Evolutionary conservation across 179 eudicot species (phyloP), one percentile per base, ranked within the genome.

Genomic region (Camellia oleifera): DNA sequence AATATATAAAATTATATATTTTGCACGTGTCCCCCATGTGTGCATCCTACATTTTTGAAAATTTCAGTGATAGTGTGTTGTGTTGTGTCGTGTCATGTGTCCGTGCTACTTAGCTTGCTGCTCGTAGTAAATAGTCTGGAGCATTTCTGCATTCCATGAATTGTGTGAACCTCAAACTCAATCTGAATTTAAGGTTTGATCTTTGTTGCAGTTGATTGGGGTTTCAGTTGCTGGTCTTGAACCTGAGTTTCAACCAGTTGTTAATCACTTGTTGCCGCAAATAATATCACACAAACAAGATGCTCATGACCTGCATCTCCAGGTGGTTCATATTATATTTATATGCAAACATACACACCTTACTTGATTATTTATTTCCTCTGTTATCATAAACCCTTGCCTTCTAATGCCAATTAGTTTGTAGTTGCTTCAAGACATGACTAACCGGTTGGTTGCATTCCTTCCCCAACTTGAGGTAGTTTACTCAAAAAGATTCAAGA

Each of bases 401-500:
- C 50, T 85, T 83, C 82, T 90, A 72, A 87, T 81, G 81, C 79
- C 84, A 81, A 73, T 79, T 80, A 69, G 76, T 78, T 83, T 87
- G 78, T 88, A 93, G 97, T 87, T 93, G 90, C 97, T 93, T 76
- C 92, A 91, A 93, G 95, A 93, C 77, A 77, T 93, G 77, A 89
- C 95, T 56, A 90, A 82, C 64, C 88, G 95, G 74, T 83, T 91
- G 86, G 92, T 82, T 62, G 70, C 69, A 64, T 91, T 88, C 81
- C 90, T 93, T 87, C 93, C 97, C 81, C 95, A 93, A 77, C 89
- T 93, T 77, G 97, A 93, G 95, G 97, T 93, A 86, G 66, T 62
- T 61, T 72, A 15, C 67, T 48, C 48, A 42, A 45, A 18, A 12
- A 57, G 46, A 48, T 79, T 68, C 26, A 48, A 48, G 54, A 61